phyloP scores from a whole-genome alignment of 139 green algal species.

The Limnomonas spitsbergensis region DNA sequence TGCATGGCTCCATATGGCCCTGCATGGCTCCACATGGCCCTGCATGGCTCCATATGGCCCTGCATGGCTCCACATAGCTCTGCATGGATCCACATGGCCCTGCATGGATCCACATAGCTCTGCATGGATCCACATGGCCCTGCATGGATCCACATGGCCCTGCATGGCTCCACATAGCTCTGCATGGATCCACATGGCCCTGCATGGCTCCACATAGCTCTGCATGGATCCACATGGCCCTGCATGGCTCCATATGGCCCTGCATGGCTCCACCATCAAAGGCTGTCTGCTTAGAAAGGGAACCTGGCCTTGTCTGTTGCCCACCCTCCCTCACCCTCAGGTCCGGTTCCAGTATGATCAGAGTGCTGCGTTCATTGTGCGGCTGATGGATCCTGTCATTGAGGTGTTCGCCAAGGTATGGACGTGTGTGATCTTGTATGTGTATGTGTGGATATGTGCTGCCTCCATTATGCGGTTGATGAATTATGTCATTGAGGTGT shows the following conservation, averaged over 20 bases:
- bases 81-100: not conserved
- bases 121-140: too few species aligned
- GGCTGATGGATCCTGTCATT: constrained; percentile 75
- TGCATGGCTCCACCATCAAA: not conserved
- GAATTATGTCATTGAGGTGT: constrained; percentile 74
- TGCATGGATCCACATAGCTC: too few species aligned
- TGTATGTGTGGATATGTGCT: constrained; percentile 12
- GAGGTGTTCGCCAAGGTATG: constrained; percentile 54
- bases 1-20: not conserved
- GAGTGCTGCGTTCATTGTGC: constrained; percentile 60
- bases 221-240: not conserved
- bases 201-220: not conserved
- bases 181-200: not conserved
- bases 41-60: too few species aligned
- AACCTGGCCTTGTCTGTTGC: too few species aligned
- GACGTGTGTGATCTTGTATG: not conserved
- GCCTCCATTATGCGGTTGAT: constrained; percentile 65
- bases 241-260: not conserved
- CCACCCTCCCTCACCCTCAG: not conserved
- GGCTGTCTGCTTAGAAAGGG: not conserved
- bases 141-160: too few species aligned
- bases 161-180: too few species aligned
- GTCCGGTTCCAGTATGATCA: constrained; percentile 89
- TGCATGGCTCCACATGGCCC: too few species aligned
- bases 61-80: not conserved